These are phyloP conservation scores for Infundibulicybe gibba DNA, from an alignment of 768 basidiomycete species.

Conservation along the genomic window DNA sequence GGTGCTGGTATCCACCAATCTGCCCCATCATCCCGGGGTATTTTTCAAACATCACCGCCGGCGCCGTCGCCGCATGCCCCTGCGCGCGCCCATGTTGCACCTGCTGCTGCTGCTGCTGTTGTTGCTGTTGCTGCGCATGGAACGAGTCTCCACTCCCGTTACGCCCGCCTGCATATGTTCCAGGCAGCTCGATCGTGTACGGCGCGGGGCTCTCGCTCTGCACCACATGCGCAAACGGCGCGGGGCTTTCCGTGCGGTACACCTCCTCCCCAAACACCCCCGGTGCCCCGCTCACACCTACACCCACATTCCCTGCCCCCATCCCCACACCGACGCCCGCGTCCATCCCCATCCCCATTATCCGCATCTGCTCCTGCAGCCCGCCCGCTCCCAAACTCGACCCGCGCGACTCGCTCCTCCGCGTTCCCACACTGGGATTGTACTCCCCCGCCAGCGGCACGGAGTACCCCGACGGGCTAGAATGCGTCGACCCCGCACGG, in stretches of 20 bases:
- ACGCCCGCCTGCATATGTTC: too few species aligned
- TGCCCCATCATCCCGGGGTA: too few species aligned
- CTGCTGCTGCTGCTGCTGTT: too few species aligned
- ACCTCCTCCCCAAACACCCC: slow-evolving; percentile 23
- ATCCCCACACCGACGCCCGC: slow-evolving; percentile 26
- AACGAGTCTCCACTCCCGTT: too few species aligned
- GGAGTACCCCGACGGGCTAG: slow-evolving; percentile 40
- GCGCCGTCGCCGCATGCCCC: too few species aligned
- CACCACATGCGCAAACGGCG: slow-evolving; percentile 21
- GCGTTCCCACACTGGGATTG: slow-evolving; percentile 15
- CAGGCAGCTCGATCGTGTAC: slow-evolving; percentile 33
- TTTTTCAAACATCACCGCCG: too few species aligned
- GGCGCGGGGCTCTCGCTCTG: slow-evolving; percentile 36
- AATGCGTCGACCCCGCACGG: slow-evolving; percentile 37
- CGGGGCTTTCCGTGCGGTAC: slow-evolving; percentile 40
- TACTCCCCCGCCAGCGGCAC: slow-evolving; percentile 33
- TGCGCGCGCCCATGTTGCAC: too few species aligned
- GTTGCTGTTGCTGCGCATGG: too few species aligned
- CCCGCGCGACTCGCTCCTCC: slow-evolving; percentile 35
- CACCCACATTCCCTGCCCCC: slow-evolving; percentile 12
- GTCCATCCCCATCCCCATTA: slow-evolving; percentile 43
- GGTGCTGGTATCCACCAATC: too few species aligned
- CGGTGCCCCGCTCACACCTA: slow-evolving; percentile 6
- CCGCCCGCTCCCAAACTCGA: slow-evolving; percentile 31
- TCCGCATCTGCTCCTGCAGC: slow-evolving; percentile 41